These are phyloP conservation scores for Lentinula sp. DNA, from an alignment of 768 basidiomycete species.

Conservation along the genomic window DNA sequence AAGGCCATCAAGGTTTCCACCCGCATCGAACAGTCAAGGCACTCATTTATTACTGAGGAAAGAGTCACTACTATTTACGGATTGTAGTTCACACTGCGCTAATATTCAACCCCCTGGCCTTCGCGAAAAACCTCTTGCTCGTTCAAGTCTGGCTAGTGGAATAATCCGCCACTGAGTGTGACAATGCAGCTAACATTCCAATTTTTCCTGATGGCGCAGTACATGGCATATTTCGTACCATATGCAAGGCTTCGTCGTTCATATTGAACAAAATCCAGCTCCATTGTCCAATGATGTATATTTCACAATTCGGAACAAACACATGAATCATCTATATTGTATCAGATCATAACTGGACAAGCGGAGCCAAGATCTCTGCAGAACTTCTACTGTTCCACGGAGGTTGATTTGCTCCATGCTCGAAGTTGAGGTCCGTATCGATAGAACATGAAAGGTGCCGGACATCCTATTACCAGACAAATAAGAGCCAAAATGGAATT, in stretches of 20 bases:
- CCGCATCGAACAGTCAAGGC: neutral
- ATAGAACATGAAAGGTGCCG: constrained; percentile 40
- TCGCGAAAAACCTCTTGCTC: too few species aligned
- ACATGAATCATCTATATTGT: neutral
- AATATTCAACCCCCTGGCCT: too few species aligned
- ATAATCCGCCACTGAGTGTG: too few species aligned
- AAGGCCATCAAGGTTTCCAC: neutral
- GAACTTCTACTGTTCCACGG: constrained; percentile 20
- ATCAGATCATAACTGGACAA: neutral
- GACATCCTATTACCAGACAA: constrained; percentile 47
- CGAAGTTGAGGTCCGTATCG: constrained; percentile 30
- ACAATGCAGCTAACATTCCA: neutral
- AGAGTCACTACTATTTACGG: too few species aligned
- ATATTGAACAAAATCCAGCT: neutral
- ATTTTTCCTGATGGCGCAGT: neutral
- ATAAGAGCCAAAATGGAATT: constrained; percentile 48
- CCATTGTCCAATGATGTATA: neutral
- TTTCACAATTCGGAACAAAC: neutral
- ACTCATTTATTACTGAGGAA: too few species aligned
- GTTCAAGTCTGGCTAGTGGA: too few species aligned
- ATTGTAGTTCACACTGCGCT: too few species aligned
- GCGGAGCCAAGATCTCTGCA: too few species aligned
- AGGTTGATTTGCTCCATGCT: constrained; percentile 28
- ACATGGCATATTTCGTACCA: too few species aligned
- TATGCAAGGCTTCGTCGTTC: too few species aligned